Base-by-base conservation (phyloP, 345 rosid species). In the Eutrema yunnanense region DNA sequence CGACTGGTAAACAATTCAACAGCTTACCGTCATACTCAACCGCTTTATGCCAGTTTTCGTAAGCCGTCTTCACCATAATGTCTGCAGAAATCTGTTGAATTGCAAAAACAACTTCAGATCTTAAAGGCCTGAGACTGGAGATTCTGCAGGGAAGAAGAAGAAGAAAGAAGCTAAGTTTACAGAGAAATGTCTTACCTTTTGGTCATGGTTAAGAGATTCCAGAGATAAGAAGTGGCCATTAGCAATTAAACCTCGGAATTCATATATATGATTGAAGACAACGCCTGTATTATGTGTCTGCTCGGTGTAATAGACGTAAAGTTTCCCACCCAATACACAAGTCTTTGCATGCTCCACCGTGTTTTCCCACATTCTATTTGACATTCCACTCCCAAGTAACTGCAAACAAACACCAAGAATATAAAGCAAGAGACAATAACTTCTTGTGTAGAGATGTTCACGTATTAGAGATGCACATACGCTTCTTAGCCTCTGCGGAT, bases 381-480 rank as follows among this genome's bases (percentile, higher is more conserved):
- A 90, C 96, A 90, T 88, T 70, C 96, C 96, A 50, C 98, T 93
- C 74, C 98, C 98, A 57, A 93, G 96, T 73, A 87, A 81, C 96
- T 93, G 71, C 54, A 63, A 63, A 16, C 16, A 63, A 63, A 72
- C 22, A 62, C 29, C 41, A 34, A 58, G 8, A 67, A 46, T 12
- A 67, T 13, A 44, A n/a, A 69, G 19, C 46, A 62, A 54, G 40
- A 55, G 29, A 64, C 41, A 47, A 12, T 53, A 71, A 26, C 33
- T 32, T 52, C 8, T 50, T 61, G 38, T 55, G 36, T 52, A 46
- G 26, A 22, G 2, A 51, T 68, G 43, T 61, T 58, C 49, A 53
- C 26, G 36, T 36, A 63, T 36, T 53, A 22, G 16, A 51, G 48
- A 53, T 69, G 53, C 87, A 80, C 74, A 64, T 80, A 93, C 97